Base-by-base conservation (phyloP, 2,329 filamentous ascomycete genomes). In the Fonsecaea nubica region DNA sequence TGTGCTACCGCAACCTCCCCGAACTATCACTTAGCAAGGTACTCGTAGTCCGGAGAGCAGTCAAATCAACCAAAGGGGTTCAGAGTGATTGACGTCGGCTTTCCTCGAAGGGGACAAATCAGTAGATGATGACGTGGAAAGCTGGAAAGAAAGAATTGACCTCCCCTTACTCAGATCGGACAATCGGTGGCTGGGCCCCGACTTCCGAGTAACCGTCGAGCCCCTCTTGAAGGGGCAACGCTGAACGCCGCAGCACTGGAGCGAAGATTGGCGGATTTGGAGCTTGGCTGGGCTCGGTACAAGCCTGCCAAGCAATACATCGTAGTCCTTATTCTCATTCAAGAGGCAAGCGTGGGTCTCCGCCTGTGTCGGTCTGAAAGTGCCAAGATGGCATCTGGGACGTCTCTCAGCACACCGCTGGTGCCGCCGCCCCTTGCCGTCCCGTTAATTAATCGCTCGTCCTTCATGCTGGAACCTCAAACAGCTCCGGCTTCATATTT, bases 401-500 rank as follows among this genome's bases (percentile, higher is more conserved):
- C 35, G 18, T 25, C 12, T 35, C 18, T 48, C 21, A 12, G 38
- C 56, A 48, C 36, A 13, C 56, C n/a, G n/a, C 12, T 25, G 38
- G 25, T 25, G 25, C 25, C 25, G 25, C 25, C 25, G 25, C 25
- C 25, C 40, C 5, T 3, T 12, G 18, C 40, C 21, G n/a, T n/a
- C 15, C 10, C 18, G 30, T 36, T 13, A 15, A 13, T 50, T 18
- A 35, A 25, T 21, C 8, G 38, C 30, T 33, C 9, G 10, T 57
- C 52, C 30, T 58, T 66, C 53, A 68, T 13, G 50, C 61, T 25
- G 66, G 78, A 4, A 83, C 77, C 45, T 81, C 83, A 76, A 97
- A 97, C 68, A 90, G 85, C 77, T 91, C 89, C 2, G 92, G 91
- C 75, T 96, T 92, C 94, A 99, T 98, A 79, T 97, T 97, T 77